Evolutionary conservation across 192 early-diverging fungal genomes (phyloP).

Genomic region (Coemansia sp.): DNA sequence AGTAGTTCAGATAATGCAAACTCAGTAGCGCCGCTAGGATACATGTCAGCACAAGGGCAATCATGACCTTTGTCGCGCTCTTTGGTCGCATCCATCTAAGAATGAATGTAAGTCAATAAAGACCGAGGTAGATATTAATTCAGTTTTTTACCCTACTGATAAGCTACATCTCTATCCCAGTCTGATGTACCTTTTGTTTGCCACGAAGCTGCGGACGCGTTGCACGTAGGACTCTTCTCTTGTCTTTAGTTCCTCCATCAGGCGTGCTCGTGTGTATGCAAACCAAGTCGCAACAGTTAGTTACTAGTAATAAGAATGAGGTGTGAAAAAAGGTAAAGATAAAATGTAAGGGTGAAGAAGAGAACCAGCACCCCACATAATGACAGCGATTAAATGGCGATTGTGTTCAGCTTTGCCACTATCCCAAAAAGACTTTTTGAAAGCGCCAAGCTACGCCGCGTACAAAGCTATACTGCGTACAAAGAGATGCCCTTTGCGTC

Average conservation of each 20-base stretch:
- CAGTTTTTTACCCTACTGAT: too few relatives aligned
- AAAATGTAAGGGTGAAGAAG: too few relatives aligned
- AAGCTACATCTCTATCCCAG: too few relatives aligned
- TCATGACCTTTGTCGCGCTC: background rate
- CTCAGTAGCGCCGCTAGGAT: background rate
- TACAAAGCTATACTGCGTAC: too few relatives aligned
- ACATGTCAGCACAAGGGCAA: conserved; percentile 11
- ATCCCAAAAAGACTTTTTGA: too few relatives aligned
- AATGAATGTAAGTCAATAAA: background rate
- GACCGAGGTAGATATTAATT: background rate
- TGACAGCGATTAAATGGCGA: too few relatives aligned
- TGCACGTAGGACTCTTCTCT: background rate
- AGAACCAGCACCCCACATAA: too few relatives aligned
- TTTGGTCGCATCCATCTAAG: conserved; percentile 13
- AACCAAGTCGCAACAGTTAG: background rate
- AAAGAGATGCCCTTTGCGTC: too few relatives aligned
- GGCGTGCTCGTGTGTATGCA: background rate
- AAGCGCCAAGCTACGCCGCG: too few relatives aligned
- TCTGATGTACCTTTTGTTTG: conserved; percentile 20
- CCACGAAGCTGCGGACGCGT: conserved; percentile 2
- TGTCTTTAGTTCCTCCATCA: conserved; percentile 16
- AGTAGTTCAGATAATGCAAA: background rate
- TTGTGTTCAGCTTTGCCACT: too few relatives aligned
- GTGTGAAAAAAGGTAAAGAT: too few relatives aligned
- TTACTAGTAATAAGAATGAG: background rate